These are phyloP conservation scores for Gentiana dahurica DNA, from an alignment of 257 asterid genomes.

Conservation along the genomic window DNA sequence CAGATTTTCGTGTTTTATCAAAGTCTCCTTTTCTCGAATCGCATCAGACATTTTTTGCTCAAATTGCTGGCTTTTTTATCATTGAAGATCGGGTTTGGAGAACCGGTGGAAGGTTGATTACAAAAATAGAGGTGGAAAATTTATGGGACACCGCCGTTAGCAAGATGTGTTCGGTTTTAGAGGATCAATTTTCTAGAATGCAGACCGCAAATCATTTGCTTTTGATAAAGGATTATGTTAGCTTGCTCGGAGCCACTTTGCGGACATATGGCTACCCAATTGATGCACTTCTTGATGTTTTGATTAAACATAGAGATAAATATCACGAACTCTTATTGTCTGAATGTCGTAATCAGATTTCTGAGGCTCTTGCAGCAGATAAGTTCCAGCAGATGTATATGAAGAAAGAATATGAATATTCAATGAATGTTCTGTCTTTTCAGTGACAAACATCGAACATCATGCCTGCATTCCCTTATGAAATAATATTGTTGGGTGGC, in stretches of 20 bases:
- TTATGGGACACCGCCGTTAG: conserved; percentile 94
- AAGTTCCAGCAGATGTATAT: conserved; percentile 94
- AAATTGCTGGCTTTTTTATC: conserved; percentile 89
- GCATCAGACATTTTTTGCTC: conserved; percentile 92
- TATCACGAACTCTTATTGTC: conserved; percentile 84
- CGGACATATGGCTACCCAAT: conserved; percentile 84
- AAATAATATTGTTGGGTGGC: no score
- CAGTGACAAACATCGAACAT: conserved; percentile 88
- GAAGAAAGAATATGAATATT: conserved; percentile 94
- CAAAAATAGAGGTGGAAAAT: conserved; percentile 84
- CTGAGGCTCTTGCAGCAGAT: conserved; percentile 86
- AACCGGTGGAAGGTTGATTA: conserved; percentile 86
- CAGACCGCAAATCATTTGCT: conserved; percentile 94
- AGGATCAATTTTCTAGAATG: conserved; percentile 98
- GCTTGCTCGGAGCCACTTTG: conserved; percentile 89
- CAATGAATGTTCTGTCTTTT: conserved; percentile 87
- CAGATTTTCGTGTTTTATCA: conserved; percentile 97
- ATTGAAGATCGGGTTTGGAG: conserved; percentile 91
- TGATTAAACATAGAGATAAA: conserved; percentile 91
- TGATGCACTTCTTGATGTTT: conserved; percentile 83
- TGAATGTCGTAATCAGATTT: conserved; percentile 81
- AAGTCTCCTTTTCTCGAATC: conserved; percentile 94
- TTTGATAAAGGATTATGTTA: conserved; percentile 91
- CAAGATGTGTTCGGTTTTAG: conserved; percentile 93
- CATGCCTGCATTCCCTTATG: conserved; percentile 93